phyloP scores from a whole-genome alignment of 805 yeast genomes.

The Ogataea minuta region DNA sequence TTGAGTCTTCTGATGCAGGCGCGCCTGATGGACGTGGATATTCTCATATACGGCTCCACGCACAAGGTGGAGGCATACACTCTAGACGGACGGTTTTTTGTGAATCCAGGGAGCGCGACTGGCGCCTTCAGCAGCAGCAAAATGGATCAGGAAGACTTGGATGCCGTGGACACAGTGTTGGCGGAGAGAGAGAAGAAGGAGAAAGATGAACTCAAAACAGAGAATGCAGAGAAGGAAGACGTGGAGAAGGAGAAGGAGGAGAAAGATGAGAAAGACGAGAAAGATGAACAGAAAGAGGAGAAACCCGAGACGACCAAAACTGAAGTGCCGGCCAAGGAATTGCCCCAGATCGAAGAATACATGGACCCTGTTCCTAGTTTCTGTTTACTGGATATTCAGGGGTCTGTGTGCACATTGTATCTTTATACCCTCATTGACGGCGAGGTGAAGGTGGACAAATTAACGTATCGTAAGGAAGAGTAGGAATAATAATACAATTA shows the following conservation, averaged over 20 bases:
- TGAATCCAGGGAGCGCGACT: conserved; percentile 97
- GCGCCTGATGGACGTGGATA: conserved; percentile 87
- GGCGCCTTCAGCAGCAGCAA: conserved; percentile 79
- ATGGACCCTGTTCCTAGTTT: conserved; percentile 71
- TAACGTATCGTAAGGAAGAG: conserved; percentile 56
- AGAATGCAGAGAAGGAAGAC: conserved; percentile 9
- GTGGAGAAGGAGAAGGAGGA: conserved; percentile 14
- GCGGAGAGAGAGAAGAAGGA: conserved; percentile 8
- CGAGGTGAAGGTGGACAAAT: conserved; percentile 89
- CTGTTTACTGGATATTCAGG: conserved; percentile 84
- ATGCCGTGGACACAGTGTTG: conserved; percentile 34
- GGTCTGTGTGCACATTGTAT: conserved; percentile 71
- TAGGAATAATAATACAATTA: conserved; percentile 1
- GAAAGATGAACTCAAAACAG: not conserved
- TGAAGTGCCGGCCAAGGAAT: not conserved
- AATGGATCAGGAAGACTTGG: conserved; percentile 53
- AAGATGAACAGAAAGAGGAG: conserved; percentile 19
- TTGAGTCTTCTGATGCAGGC: conserved; percentile 79
- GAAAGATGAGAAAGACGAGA: no score
- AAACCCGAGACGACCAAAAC: conserved; percentile 5
- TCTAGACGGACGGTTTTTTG: conserved; percentile 85
- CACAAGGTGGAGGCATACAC: conserved; percentile 92
- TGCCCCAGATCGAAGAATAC: conserved; percentile 26
- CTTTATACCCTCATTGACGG: conserved; percentile 79
- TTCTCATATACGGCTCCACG: conserved; percentile 89